Conservation (phyloP, 2,329 filamentous ascomycete genomes). For the Hawksworthiomyces lignivorus region DNA sequence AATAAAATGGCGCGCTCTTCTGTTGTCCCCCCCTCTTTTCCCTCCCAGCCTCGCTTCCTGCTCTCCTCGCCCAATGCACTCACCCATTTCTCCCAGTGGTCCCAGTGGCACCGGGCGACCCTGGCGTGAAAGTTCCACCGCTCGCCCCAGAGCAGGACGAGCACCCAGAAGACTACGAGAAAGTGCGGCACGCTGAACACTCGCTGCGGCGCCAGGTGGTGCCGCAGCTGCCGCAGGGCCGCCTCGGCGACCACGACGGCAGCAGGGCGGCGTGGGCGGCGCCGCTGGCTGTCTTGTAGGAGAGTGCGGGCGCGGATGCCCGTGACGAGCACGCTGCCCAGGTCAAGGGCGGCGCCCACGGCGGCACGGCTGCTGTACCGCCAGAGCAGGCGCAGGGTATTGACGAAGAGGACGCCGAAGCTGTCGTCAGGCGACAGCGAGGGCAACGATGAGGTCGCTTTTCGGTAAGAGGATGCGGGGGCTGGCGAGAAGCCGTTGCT, state of each 20-base stretch:
- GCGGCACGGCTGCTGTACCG: slow-evolving; percentile 8
- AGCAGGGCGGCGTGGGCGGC: slow-evolving; percentile 14
- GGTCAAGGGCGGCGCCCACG: not conserved
- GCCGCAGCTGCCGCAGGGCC: slow-evolving; percentile 24
- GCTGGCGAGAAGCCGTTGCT: slow-evolving; percentile 21
- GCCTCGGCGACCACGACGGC: slow-evolving; percentile 12
- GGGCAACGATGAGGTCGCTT: not conserved
- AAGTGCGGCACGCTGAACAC: slow-evolving; percentile 57
- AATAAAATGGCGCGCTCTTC: too few relatives aligned
- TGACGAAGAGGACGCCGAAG: slow-evolving; percentile 22
- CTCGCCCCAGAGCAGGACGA: slow-evolving; percentile 79
- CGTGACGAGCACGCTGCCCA: slow-evolving; percentile 6
- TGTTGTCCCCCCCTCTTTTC: slow-evolving; percentile 16
- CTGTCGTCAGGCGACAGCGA: slow-evolving; percentile 22
- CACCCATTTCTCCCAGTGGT: slow-evolving; percentile 90
- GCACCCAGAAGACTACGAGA: slow-evolving; percentile 65
- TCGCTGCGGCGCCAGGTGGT: slow-evolving; percentile 43
- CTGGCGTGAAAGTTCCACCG: slow-evolving; percentile 65
- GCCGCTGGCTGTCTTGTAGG: not conserved
- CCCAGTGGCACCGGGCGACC: slow-evolving; percentile 70
- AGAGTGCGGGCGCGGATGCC: slow-evolving; percentile 9
- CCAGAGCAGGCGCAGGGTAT: slow-evolving; percentile 25
- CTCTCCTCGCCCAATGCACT: slow-evolving; percentile 19
- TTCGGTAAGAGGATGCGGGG: not conserved
- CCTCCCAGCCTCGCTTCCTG: not conserved